Evolutionary conservation across 2,329 filamentous ascomycete genomes (phyloP).

Genomic region (Lasiodiplodia theobromae): DNA sequence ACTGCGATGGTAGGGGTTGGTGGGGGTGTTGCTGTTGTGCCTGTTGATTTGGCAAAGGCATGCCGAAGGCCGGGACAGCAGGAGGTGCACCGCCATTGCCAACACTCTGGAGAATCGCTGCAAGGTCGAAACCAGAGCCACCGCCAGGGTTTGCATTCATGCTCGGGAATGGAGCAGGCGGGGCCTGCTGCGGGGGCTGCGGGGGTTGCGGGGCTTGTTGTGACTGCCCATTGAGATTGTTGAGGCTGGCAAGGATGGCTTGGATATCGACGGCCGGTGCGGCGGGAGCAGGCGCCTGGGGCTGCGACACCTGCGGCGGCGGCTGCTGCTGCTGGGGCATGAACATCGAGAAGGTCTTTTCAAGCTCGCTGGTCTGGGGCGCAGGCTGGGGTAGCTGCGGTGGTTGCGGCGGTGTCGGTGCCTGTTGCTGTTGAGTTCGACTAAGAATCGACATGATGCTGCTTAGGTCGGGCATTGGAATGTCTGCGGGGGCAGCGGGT

Average conservation of each 20-base stretch:
- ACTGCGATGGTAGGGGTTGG: conserved; percentile 31
- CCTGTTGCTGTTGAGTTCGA: conserved; percentile 33
- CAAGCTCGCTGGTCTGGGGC: conserved; percentile 29
- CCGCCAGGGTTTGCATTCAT: conserved; percentile 16
- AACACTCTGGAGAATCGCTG: conserved; percentile 31
- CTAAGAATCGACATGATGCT: conserved; percentile 22
- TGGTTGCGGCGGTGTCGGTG: conserved; percentile 32
- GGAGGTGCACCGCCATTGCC: conserved; percentile 11
- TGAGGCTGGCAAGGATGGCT: conserved; percentile 36
- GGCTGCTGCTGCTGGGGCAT: conserved; percentile 31
- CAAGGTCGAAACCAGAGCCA: conserved; percentile 30
- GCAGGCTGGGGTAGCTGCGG: conserved; percentile 32
- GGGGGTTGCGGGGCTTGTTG: conserved; percentile 31
- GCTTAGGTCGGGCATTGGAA: conserved; percentile 23
- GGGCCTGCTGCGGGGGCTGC: conserved; percentile 8
- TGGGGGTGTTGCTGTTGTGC: conserved; percentile 7
- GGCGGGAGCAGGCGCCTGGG: conserved; percentile 32
- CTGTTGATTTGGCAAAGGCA: conserved; percentile 26
- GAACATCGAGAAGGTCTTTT: conserved; percentile 31
- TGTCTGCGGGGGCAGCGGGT: background rate
- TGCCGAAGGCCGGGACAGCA: conserved; percentile 19
- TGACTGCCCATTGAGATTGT: conserved; percentile 33
- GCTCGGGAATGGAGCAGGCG: conserved; percentile 17
- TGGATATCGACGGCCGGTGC: conserved; percentile 30
- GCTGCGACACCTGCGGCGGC: conserved; percentile 14